Evolutionary conservation across 768 basidiomycete species (phyloP), one percentile per base, ranked within the genome.

Genomic region (Suillus decipiens): DNA sequence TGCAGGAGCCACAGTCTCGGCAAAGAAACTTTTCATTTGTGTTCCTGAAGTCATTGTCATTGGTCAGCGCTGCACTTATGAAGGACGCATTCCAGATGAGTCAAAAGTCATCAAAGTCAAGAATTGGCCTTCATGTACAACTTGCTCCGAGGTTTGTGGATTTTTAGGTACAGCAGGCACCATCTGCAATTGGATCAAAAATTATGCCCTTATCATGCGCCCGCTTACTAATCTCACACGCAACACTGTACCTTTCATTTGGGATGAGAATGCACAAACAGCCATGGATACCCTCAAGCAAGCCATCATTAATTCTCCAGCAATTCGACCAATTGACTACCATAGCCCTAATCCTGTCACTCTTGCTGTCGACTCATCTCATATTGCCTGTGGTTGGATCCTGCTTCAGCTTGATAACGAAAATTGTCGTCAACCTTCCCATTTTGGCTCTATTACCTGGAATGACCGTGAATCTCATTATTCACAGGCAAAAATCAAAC

Each of bases 361-460:
- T n/a, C 47, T 69, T 1, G 57, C 68, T 55, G 24, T 78, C 66
- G 54, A 77, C 69, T 34, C 76, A 0, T 75, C 72, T 7, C 60
- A 66, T 17, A 73, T 74, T 24, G 78, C 75, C 0, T 70, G 80
- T 1, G 79, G 81, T 0, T 79, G 72, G 41, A 71, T 74, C 5
- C 12, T 60, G 7, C 28, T 31, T 63, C 78, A 61, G 2, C 76
- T 78, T 34, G 57, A 64, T 19, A 69, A 71, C 39, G 41, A 56
- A 0, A 65, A 67, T 5, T 61, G 66, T 8, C 60, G 63, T 10
- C 65, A 70, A 1, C 79, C 73, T 43, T 66, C 71, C 0, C 65
- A 71, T 0, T 83, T 80, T 57, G 74, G 78, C 0, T 81, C 77
- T 1, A 77, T 82, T 6, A 65, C 75, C 0, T 68, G 79, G 60